phyloP scores from a whole-genome alignment of 495 filamentous ascomycete genomes.

The Beverwykella pulmonaria region DNA sequence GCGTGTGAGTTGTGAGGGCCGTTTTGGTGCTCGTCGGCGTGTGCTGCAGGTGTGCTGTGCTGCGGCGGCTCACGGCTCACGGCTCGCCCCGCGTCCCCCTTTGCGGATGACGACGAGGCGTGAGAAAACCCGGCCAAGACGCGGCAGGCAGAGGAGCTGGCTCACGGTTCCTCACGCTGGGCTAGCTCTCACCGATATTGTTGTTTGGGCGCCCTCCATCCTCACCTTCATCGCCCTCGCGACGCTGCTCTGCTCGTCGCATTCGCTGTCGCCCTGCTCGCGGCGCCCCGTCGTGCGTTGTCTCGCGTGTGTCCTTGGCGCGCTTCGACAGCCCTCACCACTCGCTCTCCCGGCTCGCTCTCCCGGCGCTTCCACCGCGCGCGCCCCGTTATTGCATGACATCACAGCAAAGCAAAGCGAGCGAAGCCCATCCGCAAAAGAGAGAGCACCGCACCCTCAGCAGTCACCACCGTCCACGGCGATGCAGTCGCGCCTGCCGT shows the following conservation, averaged over 20 bases:
- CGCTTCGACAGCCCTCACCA: background rate
- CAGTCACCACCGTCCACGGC: constrained; percentile 1
- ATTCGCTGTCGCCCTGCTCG: background rate
- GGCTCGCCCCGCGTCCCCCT: too few relatives aligned
- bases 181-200: too few relatives aligned
- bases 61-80: too few relatives aligned
- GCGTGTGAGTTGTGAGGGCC: background rate
- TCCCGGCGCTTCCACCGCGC: constrained; percentile 8
- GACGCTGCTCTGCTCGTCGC: background rate
- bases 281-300: background rate
- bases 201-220: too few relatives aligned
- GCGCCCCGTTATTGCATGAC: constrained; percentile 11
- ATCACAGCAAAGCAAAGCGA: too few relatives aligned
- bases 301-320: background rate
- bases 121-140: too few relatives aligned
- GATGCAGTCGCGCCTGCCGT: constrained; percentile 27
- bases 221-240: background rate
- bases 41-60: background rate
- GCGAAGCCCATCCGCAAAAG: too few relatives aligned
- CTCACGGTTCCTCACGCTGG: too few relatives aligned
- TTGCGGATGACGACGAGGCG: too few relatives aligned
- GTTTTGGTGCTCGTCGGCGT: background rate
- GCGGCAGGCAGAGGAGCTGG: too few relatives aligned
- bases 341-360: background rate
- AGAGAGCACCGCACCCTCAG: background rate